These are phyloP conservation scores for Pseudogymnoascus sp. DNA, from an alignment of 2,329 filamentous ascomycete genomes.

Conservation along the genomic window DNA sequence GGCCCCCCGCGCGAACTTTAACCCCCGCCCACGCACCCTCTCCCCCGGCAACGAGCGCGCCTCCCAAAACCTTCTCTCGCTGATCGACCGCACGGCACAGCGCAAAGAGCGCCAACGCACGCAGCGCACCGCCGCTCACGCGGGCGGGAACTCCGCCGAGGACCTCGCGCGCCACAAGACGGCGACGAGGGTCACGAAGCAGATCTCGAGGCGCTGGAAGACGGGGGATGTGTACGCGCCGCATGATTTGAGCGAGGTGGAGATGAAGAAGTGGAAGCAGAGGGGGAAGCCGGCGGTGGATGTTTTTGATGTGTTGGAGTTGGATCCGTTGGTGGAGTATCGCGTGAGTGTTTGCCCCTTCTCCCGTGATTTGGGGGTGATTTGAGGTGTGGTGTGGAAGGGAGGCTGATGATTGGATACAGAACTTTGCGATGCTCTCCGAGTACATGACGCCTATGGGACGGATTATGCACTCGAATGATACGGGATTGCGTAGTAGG, in stretches of 20 bases:
- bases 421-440: constrained; percentile 91
- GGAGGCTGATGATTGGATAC: constrained; percentile 13
- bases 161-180: constrained; percentile 17
- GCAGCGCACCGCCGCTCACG: not conserved
- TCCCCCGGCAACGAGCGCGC: not conserved
- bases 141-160: not conserved
- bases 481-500: constrained; percentile 73
- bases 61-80: not conserved
- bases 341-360: constrained; percentile 51
- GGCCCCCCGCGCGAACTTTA: constrained; percentile 7
- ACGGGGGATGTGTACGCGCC: constrained; percentile 83
- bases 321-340: constrained; percentile 79
- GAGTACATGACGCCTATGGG: constrained; percentile 83
- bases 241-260: constrained; percentile 69
- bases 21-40: constrained; percentile 13
- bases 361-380: not conserved
- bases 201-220: constrained; percentile 64
- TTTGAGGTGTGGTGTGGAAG: not conserved
- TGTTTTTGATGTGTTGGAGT: constrained; percentile 68
- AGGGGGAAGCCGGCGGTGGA: constrained; percentile 51
- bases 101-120: not conserved
- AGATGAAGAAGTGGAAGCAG: constrained; percentile 75
- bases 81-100: not conserved
- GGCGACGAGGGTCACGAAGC: constrained; percentile 48
- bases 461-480: constrained; percentile 66